phyloP scores from a whole-genome alignment of 495 filamentous ascomycete species.

The Tricharina praecox region DNA sequence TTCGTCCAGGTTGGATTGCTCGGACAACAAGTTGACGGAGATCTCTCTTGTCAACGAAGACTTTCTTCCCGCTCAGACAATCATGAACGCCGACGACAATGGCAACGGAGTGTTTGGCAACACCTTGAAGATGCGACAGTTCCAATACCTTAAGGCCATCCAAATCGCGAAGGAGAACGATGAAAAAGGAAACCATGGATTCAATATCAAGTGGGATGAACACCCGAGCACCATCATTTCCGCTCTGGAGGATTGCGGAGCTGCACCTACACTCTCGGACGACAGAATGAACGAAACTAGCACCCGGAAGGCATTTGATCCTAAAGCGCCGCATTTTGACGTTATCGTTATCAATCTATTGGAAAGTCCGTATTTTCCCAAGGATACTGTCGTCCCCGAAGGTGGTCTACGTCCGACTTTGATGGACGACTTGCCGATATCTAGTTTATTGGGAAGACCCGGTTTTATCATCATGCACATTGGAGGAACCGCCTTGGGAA shows the following conservation, averaged over 20 bases:
- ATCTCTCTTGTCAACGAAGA: neutral
- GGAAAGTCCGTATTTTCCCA: neutral
- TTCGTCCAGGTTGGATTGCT: no score
- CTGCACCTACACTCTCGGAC: neutral
- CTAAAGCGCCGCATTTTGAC: neutral
- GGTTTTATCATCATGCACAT: neutral
- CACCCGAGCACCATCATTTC: neutral
- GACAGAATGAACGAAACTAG: neutral
- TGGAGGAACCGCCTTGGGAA: neutral
- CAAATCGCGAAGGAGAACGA: neutral
- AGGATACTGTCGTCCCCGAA: neutral
- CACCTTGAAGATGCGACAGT: neutral
- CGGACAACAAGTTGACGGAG: neutral
- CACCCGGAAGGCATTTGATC: neutral
- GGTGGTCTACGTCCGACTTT: neutral
- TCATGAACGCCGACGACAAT: neutral
- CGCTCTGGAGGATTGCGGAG: neutral
- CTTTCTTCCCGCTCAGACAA: neutral
- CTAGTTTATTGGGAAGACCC: neutral
- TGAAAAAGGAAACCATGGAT: neutral
- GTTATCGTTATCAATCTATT: neutral
- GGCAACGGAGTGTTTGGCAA: neutral
- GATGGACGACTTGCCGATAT: neutral
- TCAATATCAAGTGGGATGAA: neutral
- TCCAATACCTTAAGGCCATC: neutral